A percentile compares a stretch with the other conserved stretches of the same genome.
phyloP scores from a whole-genome alignment of 2,329 filamentous ascomycete species.

The Cladosporium sp. region DNA sequence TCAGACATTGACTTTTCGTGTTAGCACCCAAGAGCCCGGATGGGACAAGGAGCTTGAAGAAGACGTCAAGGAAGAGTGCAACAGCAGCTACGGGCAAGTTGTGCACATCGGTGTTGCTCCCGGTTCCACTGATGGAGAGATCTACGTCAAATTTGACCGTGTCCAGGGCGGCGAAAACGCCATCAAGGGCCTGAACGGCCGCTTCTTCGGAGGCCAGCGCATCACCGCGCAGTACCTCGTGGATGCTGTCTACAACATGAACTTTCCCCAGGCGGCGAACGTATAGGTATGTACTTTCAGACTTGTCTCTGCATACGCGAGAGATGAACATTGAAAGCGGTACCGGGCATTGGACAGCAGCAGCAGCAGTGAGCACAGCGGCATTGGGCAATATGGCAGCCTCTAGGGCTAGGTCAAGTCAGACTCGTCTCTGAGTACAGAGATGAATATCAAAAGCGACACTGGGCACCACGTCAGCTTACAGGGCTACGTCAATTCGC shows the following conservation, averaged over 20 bases:
- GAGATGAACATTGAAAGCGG: neutral
- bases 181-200: constrained; percentile 94
- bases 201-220: constrained; percentile 89
- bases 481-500: neutral
- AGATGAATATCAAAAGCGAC: neutral
- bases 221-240: constrained; percentile 96
- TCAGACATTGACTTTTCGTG: neutral
- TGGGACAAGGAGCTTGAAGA: constrained; percentile 95
- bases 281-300: constrained; percentile 15
- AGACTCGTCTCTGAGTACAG: neutral
- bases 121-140: constrained; percentile 93
- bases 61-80: constrained; percentile 89
- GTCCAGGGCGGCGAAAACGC: constrained; percentile 95
- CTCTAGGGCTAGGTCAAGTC: neutral
- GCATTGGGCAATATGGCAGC: neutral
- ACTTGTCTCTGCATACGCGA: neutral
- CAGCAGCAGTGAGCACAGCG: neutral
- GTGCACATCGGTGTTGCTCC: constrained; percentile 81
- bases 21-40: constrained; percentile 51
- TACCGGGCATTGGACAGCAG: neutral
- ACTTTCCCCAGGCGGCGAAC: constrained; percentile 38
- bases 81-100: constrained; percentile 93
- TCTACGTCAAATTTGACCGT: constrained; percentile 97
- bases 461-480: neutral
- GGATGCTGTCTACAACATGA: constrained; percentile 84